Evolutionary conservation across 179 eudicot species (phyloP).

Genomic region (Kewa caespitosa): DNA sequence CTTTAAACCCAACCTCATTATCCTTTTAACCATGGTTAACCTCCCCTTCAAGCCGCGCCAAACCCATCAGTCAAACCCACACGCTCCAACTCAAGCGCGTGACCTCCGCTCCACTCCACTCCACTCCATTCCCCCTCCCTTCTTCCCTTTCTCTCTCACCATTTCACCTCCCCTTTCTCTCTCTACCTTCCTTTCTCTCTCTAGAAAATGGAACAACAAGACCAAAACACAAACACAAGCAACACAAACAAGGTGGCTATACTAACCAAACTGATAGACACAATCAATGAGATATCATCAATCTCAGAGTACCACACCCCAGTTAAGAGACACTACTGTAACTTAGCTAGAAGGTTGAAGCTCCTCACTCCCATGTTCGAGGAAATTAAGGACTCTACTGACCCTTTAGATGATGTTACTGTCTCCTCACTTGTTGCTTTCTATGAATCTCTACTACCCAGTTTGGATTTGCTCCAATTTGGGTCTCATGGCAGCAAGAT

Average conservation of each 20-base stretch:
- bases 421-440: slow-evolving; percentile 35
- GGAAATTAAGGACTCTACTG: slow-evolving; percentile 64
- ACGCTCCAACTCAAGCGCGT: slow-evolving; percentile 13
- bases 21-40: slow-evolving; percentile 26
- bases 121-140: slow-evolving; percentile 15
- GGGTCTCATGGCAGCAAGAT: slow-evolving; percentile 80
- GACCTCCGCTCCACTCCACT: background rate
- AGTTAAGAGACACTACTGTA: slow-evolving; percentile 69
- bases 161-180: slow-evolving; percentile 6
- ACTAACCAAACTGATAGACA: slow-evolving; percentile 44
- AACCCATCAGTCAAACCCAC: no score
- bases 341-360: slow-evolving; percentile 76
- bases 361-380: slow-evolving; percentile 82
- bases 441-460: slow-evolving; percentile 42
- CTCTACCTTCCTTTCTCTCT: background rate
- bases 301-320: slow-evolving; percentile 51
- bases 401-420: slow-evolving; percentile 35
- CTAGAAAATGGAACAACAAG: no score
- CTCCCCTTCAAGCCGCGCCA: no score
- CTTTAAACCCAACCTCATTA: no score
- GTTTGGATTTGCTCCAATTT: slow-evolving; percentile 61
- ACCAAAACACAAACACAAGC: background rate
- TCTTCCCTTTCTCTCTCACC: slow-evolving; percentile 5
- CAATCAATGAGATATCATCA: slow-evolving; percentile 54
- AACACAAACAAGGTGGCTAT: background rate